A percentile compares a stretch with the other conserved stretches of the same genome.
Conservation (phyloP, 176 grass and related monocot species). For the Carex pumila region DNA sequence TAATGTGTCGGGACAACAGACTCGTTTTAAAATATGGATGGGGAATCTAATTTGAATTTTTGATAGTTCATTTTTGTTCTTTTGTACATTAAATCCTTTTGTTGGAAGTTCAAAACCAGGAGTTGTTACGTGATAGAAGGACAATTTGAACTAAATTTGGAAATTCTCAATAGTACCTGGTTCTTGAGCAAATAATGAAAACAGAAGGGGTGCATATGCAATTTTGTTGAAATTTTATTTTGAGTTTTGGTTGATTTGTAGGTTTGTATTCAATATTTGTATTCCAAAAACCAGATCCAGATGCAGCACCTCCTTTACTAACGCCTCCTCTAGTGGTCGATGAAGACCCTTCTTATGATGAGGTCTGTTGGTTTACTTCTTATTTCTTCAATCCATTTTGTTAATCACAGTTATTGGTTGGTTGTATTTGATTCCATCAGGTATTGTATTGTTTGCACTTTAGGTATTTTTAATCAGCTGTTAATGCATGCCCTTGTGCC, state of each 20-base stretch:
- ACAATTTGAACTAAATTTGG: background rate
- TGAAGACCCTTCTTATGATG: slow-evolving; percentile 44
- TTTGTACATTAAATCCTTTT: background rate
- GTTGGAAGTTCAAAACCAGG: background rate
- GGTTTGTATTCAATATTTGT: slow-evolving; percentile 88
- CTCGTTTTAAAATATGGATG: background rate
- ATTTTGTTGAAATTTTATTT: slow-evolving; percentile 16
- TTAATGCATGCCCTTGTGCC: background rate
- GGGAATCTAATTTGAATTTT: background rate
- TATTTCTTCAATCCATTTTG: background rate
- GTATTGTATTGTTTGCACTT: background rate
- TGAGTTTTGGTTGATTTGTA: slow-evolving; percentile 26
- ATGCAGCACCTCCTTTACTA: slow-evolving; percentile 58
- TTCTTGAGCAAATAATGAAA: background rate
- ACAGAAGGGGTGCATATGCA: background rate
- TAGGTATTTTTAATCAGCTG: background rate
- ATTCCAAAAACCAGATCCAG: slow-evolving; percentile 89
- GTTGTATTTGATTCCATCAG: background rate
- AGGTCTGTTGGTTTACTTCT: slow-evolving; percentile 23
- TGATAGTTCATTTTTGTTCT: background rate
- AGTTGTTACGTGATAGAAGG: background rate
- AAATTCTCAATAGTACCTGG: background rate
- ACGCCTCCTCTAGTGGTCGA: slow-evolving; percentile 43
- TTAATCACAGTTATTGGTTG: background rate
- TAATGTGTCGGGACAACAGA: background rate